phyloP scores from a whole-genome alignment of 495 filamentous ascomycete species.

The Neurospora tetraspora region DNA sequence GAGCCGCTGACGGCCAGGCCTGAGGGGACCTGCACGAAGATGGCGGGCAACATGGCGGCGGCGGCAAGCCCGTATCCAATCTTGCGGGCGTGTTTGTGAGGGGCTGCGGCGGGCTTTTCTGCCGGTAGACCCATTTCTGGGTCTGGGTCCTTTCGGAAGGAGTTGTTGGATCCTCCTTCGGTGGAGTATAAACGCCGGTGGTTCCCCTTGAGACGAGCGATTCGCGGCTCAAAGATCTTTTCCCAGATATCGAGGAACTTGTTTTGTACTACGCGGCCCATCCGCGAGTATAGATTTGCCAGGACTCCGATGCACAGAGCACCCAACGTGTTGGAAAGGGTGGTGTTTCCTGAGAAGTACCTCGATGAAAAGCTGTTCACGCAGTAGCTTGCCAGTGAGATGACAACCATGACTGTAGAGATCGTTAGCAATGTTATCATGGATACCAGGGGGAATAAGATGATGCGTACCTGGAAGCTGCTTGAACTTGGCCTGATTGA shows the following conservation, averaged over 20 bases:
- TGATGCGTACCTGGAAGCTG: slow-evolving; percentile 71
- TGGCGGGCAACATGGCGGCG: slow-evolving; percentile 80
- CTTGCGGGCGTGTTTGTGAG: slow-evolving; percentile 8
- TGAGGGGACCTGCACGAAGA: slow-evolving; percentile 89
- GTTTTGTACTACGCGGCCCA: slow-evolving; percentile 40
- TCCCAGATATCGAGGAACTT: slow-evolving; percentile 23
- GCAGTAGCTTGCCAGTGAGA: slow-evolving; percentile 77
- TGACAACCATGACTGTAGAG: slow-evolving; percentile 53
- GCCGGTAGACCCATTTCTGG: slow-evolving; percentile 8
- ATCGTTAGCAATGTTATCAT: neutral
- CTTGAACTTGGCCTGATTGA: slow-evolving; percentile 86
- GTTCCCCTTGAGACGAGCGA: slow-evolving; percentile 7
- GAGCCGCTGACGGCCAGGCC: slow-evolving; percentile 79
- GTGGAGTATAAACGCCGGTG: neutral
- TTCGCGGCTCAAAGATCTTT: slow-evolving; percentile 12
- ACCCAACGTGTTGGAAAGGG: slow-evolving; percentile 75
- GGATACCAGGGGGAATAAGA: neutral
- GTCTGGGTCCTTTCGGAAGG: slow-evolving; percentile 8
- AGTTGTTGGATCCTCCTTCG: slow-evolving; percentile 5
- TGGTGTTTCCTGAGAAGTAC: slow-evolving; percentile 64
- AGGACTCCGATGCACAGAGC: slow-evolving; percentile 79
- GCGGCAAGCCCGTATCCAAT: slow-evolving; percentile 71
- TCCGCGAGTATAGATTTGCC: slow-evolving; percentile 77
- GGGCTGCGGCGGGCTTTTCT: slow-evolving; percentile 1
- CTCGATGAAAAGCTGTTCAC: slow-evolving; percentile 72